Base-by-base conservation (phyloP, 148 eudicot species). In the Salicornia ramosissima region DNA sequence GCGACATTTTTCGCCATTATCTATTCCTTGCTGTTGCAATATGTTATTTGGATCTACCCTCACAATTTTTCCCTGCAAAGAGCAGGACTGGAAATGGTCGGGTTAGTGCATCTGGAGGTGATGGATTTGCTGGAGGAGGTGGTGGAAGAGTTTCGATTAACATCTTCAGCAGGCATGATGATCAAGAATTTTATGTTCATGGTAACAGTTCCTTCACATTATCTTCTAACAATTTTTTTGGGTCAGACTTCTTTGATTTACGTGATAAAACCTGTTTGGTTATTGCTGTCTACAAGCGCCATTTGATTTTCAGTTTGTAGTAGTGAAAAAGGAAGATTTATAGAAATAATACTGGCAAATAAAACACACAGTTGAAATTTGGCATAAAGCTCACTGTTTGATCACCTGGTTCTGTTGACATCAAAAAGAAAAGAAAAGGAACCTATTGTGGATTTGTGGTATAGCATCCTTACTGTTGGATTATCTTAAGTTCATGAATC, bases 61-160 rank as follows among this genome's bases (percentile, higher is more conserved):
- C 43, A 59, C 36, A 29, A 56, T 59, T 59, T 16, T 50, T 60
- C 16, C 43, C 36, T 58, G 49, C 58, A 39, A 68, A 71, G 79
- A 68, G 73, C 92, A 93, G 98, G 96, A 81, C 74, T 33, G 98
- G 98, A 71, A 75, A 78, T 79, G 95, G 96, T 63, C 81, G 75
- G 70, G 71, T 86, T 55, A 83, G 86, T 83, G 96, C 96, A 52
- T 80, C 83, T 61, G 98, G 98, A 73, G 98, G 98, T 69, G 83
- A 86, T 78, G 98, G 98, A 69, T 90, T 90, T 82, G 98, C 89
- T 40, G 98, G 98, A 52, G 98, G 98, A 19, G 95, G 95, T 25
- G 98, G 90, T 73, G 98, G 98, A 84, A 93, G 98, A 84, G 87
- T 93, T 30, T 84, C 88, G 67, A 77, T 87, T 29, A 57, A 82